Conservation (phyloP, 2,329 filamentous ascomycete species). For the Talaromyces sp. region DNA sequence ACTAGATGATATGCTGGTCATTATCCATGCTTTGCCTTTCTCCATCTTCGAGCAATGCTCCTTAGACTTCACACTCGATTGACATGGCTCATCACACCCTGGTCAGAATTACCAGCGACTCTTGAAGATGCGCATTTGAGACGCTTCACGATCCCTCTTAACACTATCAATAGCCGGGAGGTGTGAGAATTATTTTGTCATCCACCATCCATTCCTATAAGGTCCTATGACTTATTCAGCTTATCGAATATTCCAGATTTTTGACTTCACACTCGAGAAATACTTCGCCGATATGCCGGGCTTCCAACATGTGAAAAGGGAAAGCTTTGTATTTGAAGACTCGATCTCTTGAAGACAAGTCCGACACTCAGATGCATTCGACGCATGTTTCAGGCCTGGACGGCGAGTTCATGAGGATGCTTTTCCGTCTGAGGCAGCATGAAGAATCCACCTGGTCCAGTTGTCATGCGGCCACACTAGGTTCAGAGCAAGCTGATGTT, state of each 20-base stretch:
- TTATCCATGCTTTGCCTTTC: neutral
- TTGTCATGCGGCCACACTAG: neutral
- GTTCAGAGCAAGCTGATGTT: neutral
- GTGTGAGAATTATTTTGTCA: neutral
- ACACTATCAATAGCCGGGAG: constrained; percentile 5
- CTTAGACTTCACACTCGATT: neutral
- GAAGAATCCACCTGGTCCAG: neutral
- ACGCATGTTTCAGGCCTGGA: constrained; percentile 1
- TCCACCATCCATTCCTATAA: neutral
- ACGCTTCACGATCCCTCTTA: neutral
- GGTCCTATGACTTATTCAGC: neutral
- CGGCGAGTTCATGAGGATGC: constrained; percentile 2
- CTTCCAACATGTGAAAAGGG: neutral
- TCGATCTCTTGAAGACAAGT: neutral
- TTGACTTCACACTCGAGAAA: constrained; percentile 1
- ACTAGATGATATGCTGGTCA: neutral
- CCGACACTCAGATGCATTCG: neutral
- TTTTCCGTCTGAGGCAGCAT: neutral
- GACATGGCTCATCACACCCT: neutral
- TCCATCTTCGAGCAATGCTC: neutral
- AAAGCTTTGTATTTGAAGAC: neutral
- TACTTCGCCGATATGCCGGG: constrained; percentile 1
- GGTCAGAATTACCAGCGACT: neutral
- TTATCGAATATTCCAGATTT: neutral
- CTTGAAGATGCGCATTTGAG: constrained; percentile 3